These are phyloP conservation scores for Phytophthora tentaculata DNA, from an alignment of 352 stramenopile genomes.

Conservation along the genomic window DNA sequence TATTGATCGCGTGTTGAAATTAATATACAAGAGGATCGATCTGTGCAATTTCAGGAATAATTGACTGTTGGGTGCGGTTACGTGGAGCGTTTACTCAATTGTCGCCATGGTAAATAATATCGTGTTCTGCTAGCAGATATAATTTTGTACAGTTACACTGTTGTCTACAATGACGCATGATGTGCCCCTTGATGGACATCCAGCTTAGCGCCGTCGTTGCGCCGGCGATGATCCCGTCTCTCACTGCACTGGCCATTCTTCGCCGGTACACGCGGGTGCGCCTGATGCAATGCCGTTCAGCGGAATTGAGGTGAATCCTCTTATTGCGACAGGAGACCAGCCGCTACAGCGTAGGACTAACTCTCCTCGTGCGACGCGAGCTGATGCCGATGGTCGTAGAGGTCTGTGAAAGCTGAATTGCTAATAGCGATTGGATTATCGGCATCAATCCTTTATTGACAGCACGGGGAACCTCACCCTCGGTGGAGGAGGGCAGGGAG, in stretches of 20 bases:
- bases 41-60: slow-evolving; percentile 1
- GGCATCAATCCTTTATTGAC: background rate
- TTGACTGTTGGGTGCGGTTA: slow-evolving; percentile 10
- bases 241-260: background rate
- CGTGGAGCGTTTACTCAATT: slow-evolving; percentile 4
- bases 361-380: background rate
- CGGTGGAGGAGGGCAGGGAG: background rate
- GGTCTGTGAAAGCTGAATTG: background rate
- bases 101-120: slow-evolving; percentile 2
- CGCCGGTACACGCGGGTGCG: background rate
- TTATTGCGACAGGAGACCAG: background rate
- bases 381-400: background rate
- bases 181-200: background rate
- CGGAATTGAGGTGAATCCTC: background rate
- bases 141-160: background rate
- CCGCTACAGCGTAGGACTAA: background rate
- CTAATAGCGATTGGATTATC: background rate
- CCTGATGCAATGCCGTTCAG: slow-evolving; percentile 1
- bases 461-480: slow-evolving; percentile 3
- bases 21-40: slow-evolving; percentile 12
- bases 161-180: background rate
- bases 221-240: background rate
- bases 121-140: background rate
- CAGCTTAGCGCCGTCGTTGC: background rate
- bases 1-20: slow-evolving; percentile 3